Evolutionary conservation across 208 protist species (phyloP), one percentile per base, ranked within the genome.

Genomic region (Kentomonas sorsogonicus): DNA sequence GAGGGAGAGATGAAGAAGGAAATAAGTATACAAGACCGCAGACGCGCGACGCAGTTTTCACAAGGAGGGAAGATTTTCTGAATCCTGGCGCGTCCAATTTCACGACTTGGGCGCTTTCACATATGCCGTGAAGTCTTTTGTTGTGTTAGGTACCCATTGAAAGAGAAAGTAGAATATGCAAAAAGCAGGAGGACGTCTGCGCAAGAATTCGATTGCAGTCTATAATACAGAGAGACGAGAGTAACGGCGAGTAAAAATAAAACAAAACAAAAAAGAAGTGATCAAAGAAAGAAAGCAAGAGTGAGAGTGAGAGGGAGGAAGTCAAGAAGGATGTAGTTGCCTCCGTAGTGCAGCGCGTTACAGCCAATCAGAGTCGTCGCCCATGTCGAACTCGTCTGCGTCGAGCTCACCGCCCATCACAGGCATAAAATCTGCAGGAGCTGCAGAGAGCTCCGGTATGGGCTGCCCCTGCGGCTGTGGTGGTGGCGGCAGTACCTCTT

Each of bases 11-110:
- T 48, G 29, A 53, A 23, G 48, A 34, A 52, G 36, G 4, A 47
- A 64, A 64, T 50, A 48, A 65, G 1, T 6, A 60, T 15, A 63
- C 31, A 23, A 55, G 1, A 56, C 39, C 29, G 34, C 44, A 56
- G 41, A 56, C 3, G 23, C 4, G 4, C 4, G 5, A 46, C 18
- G 30, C 45, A 25, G 10, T n/a, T n/a, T n/a, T n/a, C n/a, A n/a
- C n/a, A n/a, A n/a, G n/a, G n/a, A n/a, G n/a, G n/a, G n/a, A n/a
- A n/a, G n/a, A n/a, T n/a, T n/a, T n/a, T n/a, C n/a, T n/a, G n/a
- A n/a, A n/a, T n/a, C n/a, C n/a, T n/a, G n/a, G n/a, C n/a, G n/a
- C n/a, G n/a, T n/a, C n/a, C n/a, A n/a, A n/a, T n/a, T n/a, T n/a
- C n/a, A n/a, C n/a, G n/a, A n/a, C n/a, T n/a, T n/a, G n/a, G n/a